These are phyloP conservation scores for Vitis riparia DNA, from an alignment of 164 flowering plant genomes.

Conservation along the genomic window DNA sequence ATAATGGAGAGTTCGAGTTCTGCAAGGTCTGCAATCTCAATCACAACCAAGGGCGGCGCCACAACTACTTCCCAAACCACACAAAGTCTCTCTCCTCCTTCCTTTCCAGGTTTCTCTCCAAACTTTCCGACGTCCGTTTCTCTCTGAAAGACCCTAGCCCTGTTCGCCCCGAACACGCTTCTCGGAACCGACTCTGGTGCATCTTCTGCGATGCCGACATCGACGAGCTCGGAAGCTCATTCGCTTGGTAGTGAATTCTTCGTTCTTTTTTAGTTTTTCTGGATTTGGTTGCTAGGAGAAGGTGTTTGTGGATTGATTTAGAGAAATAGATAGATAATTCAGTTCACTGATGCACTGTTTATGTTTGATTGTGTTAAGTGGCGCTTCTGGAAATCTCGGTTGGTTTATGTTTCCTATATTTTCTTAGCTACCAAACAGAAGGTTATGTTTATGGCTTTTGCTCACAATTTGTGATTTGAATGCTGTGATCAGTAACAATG, in stretches of 20 bases:
- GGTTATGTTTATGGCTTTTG: not conserved
- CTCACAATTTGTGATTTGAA: not conserved
- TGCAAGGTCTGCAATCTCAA: constrained; percentile 80
- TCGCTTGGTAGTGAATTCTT: constrained; percentile 55
- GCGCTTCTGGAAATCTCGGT: not conserved
- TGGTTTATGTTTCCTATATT: not conserved
- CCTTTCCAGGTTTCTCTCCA: constrained; percentile 61
- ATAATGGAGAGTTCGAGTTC: constrained; percentile 53
- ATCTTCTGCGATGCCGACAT: constrained; percentile 71
- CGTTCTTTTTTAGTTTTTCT: not conserved
- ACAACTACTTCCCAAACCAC: constrained; percentile 76
- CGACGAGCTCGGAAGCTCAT: constrained; percentile 48
- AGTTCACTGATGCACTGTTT: not conserved
- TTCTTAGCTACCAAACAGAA: not conserved
- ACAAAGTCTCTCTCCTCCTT: constrained; percentile 56
- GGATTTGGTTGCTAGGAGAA: not conserved
- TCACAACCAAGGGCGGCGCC: constrained; percentile 72
- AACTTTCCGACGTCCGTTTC: constrained; percentile 60
- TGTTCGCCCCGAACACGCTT: constrained; percentile 52
- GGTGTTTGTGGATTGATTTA: too few relatives aligned
- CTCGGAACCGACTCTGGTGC: constrained; percentile 76
- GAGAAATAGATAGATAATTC: too few relatives aligned
- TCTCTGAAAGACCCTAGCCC: constrained; percentile 63
- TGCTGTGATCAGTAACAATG: constrained; percentile 50
- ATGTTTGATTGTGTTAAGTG: not conserved